A percentile compares a stretch with the other conserved stretches of the same genome.
These are phyloP conservation scores for Saccharum spontaneum DNA, from an alignment of 176 grass and related monocot genomes.

Conservation along the genomic window DNA sequence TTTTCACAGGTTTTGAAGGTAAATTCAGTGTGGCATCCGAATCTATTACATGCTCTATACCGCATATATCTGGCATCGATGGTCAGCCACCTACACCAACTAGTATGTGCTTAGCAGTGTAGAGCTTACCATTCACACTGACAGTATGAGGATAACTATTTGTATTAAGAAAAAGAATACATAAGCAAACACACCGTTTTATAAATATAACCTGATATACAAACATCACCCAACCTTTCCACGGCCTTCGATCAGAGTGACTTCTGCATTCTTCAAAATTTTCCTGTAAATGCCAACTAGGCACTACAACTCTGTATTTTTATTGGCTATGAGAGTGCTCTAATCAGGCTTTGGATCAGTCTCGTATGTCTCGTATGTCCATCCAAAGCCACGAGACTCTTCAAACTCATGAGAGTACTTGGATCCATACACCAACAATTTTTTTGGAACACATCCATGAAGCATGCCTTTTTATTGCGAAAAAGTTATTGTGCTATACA, in stretches of 20 bases:
- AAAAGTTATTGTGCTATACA: too few species aligned
- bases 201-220: conserved; percentile 29
- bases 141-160: conserved; percentile 71
- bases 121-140: conserved; percentile 71
- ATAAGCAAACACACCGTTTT: conserved; percentile 5
- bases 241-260: conserved; percentile 78
- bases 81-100: conserved; percentile 67
- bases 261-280: conserved; percentile 59
- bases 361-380: conserved; percentile 69
- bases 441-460: conserved; percentile 79
- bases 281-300: conserved; percentile 73
- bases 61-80: conserved; percentile 50
- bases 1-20: too few species aligned
- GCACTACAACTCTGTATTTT: conserved; percentile 75
- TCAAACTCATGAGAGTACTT: conserved; percentile 83
- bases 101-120: conserved; percentile 80
- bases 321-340: conserved; percentile 81
- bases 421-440: conserved; percentile 72
- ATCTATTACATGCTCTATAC: too few species aligned
- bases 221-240: conserved; percentile 62
- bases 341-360: conserved; percentile 71
- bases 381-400: conserved; percentile 72
- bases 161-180: conserved; percentile 35
- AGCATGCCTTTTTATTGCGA: conserved; percentile 19
- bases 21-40: too few species aligned